Evolutionary conservation across 441 rosid genomes (phyloP).

Genomic region (Eruca vesicaria): DNA sequence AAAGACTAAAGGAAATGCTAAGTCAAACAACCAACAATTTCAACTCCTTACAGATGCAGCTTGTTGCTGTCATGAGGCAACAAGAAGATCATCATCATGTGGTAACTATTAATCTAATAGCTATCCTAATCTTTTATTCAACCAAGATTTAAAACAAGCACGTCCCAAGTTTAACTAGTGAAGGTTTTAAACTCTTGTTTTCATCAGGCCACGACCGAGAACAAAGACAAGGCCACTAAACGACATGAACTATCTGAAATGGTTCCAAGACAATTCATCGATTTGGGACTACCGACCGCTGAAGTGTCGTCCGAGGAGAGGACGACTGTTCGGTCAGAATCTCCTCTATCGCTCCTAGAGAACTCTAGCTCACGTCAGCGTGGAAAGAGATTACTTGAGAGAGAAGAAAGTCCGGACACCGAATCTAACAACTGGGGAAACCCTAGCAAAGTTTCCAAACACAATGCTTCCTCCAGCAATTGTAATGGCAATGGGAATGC

Average conservation of each 20-base stretch:
- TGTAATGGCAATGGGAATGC: neutral
- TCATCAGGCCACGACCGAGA: conserved; percentile 57
- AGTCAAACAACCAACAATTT: conserved; percentile 65
- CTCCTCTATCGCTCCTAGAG: conserved; percentile 32
- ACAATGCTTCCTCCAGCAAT: conserved; percentile 22
- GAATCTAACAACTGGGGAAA: conserved; percentile 55
- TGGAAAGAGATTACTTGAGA: conserved; percentile 40
- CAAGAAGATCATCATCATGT: conserved; percentile 39
- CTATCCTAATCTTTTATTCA: neutral
- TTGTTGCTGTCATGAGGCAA: conserved; percentile 57
- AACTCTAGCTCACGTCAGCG: conserved; percentile 47
- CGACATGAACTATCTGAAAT: conserved; percentile 33
- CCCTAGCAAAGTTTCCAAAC: conserved; percentile 53
- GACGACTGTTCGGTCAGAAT: conserved; percentile 27
- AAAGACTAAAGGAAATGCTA: conserved; percentile 65
- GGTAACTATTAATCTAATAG: conserved; percentile 18
- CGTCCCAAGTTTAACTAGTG: neutral
- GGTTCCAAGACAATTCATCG: conserved; percentile 55
- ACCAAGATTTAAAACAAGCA: neutral
- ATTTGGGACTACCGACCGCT: conserved; percentile 49
- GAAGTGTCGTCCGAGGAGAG: conserved; percentile 73
- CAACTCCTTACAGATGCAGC: conserved; percentile 63
- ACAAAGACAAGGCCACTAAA: neutral
- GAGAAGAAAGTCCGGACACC: conserved; percentile 69
- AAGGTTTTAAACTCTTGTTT: conserved; percentile 26